phyloP scores from a whole-genome alignment of 2,329 filamentous ascomycete genomes.

The Cordyceps cicadae region DNA sequence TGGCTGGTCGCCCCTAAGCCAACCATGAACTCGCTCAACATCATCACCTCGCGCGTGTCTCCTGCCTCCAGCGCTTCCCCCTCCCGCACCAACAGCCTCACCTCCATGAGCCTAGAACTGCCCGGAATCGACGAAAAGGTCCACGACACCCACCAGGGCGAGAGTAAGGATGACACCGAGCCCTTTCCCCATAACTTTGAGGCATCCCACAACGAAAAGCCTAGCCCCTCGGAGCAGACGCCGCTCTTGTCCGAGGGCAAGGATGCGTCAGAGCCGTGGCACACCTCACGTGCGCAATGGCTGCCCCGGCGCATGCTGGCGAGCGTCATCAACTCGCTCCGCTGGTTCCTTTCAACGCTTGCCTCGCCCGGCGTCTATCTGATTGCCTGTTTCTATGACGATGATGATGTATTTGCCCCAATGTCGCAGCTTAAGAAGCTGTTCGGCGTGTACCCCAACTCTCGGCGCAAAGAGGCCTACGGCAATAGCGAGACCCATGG shows the following conservation, averaged over 20 bases:
- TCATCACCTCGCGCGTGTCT: constrained; percentile 77
- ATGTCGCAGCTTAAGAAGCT: constrained; percentile 63
- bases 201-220: constrained; percentile 30
- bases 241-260: constrained; percentile 43
- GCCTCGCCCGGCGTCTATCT: constrained; percentile 75
- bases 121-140: constrained; percentile 34
- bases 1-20: constrained; percentile 43
- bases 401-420: constrained; percentile 71
- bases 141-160: constrained; percentile 21
- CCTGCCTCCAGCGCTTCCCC: constrained; percentile 48
- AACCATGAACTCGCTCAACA: constrained; percentile 95
- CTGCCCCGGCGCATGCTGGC: constrained; percentile 63
- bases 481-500: constrained; percentile 34
- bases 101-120: constrained; percentile 41
- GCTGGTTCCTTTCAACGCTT: constrained; percentile 70
- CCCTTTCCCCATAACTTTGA: constrained; percentile 28
- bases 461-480: constrained; percentile 22
- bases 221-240: constrained; percentile 51
- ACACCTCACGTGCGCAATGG: constrained; percentile 30
- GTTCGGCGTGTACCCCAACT: constrained; percentile 32
- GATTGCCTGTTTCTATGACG: constrained; percentile 74
- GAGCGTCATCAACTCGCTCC: constrained; percentile 65
- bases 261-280: constrained; percentile 34
- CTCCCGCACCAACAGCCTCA: constrained; percentile 54
- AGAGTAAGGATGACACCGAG: constrained; percentile 25